Evolutionary conservation across 768 basidiomycete genomes (phyloP), one percentile per base, ranked within the genome.

Genomic region (Agaricus sinodeliciosus): DNA sequence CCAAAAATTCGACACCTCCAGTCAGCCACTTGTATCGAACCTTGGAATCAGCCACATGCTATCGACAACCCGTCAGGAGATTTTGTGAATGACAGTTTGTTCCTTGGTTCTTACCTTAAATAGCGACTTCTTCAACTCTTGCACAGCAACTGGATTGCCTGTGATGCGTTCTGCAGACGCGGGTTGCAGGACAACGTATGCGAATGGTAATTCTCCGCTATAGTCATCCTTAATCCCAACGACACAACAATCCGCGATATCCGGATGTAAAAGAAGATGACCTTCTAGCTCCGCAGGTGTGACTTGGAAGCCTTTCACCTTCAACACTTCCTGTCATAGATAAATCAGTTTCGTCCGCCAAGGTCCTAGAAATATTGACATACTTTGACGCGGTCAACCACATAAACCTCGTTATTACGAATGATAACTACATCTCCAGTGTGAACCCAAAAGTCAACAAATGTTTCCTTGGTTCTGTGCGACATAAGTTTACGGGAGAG

Each of bases 341-440:
- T 53, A 42, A 25, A 28, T 4, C 28, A 34, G n/a, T 31, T 46
- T 37, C 31, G 26, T 25, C 40, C 37, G 42, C 19, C 19, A 28
- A 40, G 8, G 16, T 13, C 16, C 1, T 43, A 19, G n/a, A 27
- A 12, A 22, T 36, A 9, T 16, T 11, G 15, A 12, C 57, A n/a
- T 58, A 82, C 85, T 76, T 88, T 90, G 51, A 87, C 63, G 22
- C 87, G 79, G 63, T 90, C 87, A 11, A 90, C 79, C 25, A 90
- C 70, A 60, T 80, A 87, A 1, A 88, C 61, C 56, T 88, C 84
- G 9, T 75, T 72, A 48, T 79, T 71, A 56, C 69, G 76, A 56
- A 86, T 78, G 60, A 88, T 74, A 36, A 87, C 86, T 63, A 87
- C 84, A 60, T 87, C 85, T 1, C 85, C 85, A 0, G 84, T 87